Base-by-base conservation (phyloP, 106 monocot genomes). In the Alisma plantagoaquatica region DNA sequence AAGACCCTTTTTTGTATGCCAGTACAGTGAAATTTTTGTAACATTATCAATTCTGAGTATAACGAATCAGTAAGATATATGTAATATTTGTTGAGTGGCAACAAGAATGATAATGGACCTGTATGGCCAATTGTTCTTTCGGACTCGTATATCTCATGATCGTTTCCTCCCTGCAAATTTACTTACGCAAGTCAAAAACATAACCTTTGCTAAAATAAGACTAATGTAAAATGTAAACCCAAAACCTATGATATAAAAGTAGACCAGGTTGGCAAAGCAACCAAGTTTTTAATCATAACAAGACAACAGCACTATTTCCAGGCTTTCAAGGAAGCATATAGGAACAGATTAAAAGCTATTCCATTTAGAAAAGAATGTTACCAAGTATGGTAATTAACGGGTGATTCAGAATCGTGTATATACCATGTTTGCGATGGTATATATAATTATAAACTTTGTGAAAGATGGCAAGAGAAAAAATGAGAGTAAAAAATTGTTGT, bases 131-230 rank as follows among this genome's bases (percentile, higher is more conserved):
- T 68, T 23, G 94, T 96, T 53, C 64, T 61, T 51, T 96, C 84
- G 49, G 94, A 96, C 70, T 81, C 88, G 54, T 63, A 96, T 28
- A 96, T 96, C 70, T 88, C 94, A 59, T 69, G 62, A 12, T 96
- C 94, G 66, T 88, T 96, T 43, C 94, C 94, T 54, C 93, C 94
- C 88, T 96, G 77, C 22, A 46, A 15, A 59, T 31, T 14, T 43
- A 24, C 41, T 29, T 43, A 35, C 12, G 19, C 29, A 3, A 17
- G 19, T 19, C 31, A 54, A 54, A 32, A 16, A 1, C 10, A 27
- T 29, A 52, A 27, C 18, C 1, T 25, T 10, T 33, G 11, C 10
- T 21, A 33, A 33, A 10, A 5, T 4, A 12, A 43, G 14, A 45
- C n/a, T 29, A 26, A 32, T 4, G 28, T 4, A 1, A n/a, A 29